Evolutionary conservation across 1,139 yeast genomes (phyloP).

Genomic region (Taphrina populina): DNA sequence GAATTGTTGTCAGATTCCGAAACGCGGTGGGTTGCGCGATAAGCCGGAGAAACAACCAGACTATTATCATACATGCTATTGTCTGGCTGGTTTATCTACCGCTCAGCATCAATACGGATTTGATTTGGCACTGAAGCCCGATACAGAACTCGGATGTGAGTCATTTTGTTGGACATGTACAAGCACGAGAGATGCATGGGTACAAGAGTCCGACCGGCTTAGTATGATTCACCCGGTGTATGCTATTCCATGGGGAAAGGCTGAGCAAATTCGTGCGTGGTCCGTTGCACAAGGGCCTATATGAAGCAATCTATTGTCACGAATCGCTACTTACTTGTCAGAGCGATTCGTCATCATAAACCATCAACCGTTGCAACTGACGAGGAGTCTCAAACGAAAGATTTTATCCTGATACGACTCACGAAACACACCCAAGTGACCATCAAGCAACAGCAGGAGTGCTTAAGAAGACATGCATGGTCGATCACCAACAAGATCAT

Average conservation of each 20-base stretch:
- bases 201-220: slow-evolving; percentile 42
- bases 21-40: slow-evolving; percentile 77
- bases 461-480: no score
- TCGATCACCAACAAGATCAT: no score
- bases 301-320: no score
- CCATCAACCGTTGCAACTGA: no score
- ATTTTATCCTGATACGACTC: no score
- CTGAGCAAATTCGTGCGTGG: slow-evolving; percentile 42
- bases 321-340: no score
- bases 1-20: slow-evolving; percentile 64
- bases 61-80: slow-evolving; percentile 87
- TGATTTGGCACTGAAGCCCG: slow-evolving; percentile 8
- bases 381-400: no score
- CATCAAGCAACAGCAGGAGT: no score
- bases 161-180: slow-evolving; percentile 33
- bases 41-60: slow-evolving; percentile 83
- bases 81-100: slow-evolving; percentile 70
- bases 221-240: slow-evolving; percentile 60
- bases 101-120: slow-evolving; percentile 56
- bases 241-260: slow-evolving; percentile 55
- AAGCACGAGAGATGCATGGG: slow-evolving; percentile 10
- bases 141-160: slow-evolving; percentile 42
- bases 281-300: slow-evolving; percentile 1
- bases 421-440: no score
- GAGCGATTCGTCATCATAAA: no score